Conservation (phyloP, 2,329 filamentous ascomycete genomes). For the Zasmidium cellare region DNA sequence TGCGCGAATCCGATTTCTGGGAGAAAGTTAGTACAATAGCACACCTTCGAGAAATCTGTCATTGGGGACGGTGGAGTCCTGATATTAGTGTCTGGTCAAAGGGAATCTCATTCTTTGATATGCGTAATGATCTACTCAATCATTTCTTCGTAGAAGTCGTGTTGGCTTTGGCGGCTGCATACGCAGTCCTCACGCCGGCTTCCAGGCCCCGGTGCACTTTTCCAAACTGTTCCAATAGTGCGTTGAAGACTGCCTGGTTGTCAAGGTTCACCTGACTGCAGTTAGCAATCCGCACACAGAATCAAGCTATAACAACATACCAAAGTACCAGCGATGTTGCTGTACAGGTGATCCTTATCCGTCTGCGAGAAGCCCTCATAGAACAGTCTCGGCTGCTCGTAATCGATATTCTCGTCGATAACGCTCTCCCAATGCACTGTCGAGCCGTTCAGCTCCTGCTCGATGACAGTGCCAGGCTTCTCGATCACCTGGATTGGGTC, state of each 20-base stretch:
- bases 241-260: constrained; percentile 25
- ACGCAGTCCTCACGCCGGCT: constrained; percentile 17
- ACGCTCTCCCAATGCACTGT: constrained; percentile 26
- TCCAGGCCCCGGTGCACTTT: constrained; percentile 18
- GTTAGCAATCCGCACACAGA: not conserved
- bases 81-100: not conserved
- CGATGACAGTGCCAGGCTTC: constrained; percentile 22
- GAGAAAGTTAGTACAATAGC: no score
- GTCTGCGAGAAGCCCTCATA: constrained; percentile 27
- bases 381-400: constrained; percentile 31
- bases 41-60: no score
- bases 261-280: constrained; percentile 24
- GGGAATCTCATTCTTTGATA: no score
- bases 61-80: no score
- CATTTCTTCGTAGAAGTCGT: constrained; percentile 4
- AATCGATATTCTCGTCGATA: constrained; percentile 30
- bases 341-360: constrained; percentile 28
- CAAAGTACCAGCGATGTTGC: constrained; percentile 32
- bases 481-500: constrained; percentile 30
- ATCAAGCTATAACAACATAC: not conserved
- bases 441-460: constrained; percentile 19
- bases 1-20: no score
- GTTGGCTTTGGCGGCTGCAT: constrained; percentile 5
- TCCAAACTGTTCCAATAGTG: constrained; percentile 26
- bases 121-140: no score